phyloP scores from a whole-genome alignment of 2,329 filamentous ascomycete genomes.

The Kalaharituber pfeilii region DNA sequence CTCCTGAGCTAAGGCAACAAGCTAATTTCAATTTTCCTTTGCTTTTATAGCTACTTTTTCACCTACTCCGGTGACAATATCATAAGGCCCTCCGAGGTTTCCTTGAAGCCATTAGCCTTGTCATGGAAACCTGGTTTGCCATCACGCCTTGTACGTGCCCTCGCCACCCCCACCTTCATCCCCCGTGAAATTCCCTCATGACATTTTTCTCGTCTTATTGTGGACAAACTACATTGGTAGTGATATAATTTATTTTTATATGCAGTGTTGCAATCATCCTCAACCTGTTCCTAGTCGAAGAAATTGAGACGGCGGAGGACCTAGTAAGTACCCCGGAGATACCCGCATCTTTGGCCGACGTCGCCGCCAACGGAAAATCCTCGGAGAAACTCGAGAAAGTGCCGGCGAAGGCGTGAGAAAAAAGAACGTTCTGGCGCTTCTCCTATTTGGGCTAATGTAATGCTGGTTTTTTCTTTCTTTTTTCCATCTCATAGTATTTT shows the following conservation, averaged over 20 bases:
- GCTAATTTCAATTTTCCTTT: neutral
- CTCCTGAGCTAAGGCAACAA: slow-evolving; percentile 5
- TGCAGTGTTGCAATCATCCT: slow-evolving; percentile 30
- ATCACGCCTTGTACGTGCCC: slow-evolving; percentile 15
- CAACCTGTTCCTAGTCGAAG: slow-evolving; percentile 29
- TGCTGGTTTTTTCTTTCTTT: no score
- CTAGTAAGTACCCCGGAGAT: neutral
- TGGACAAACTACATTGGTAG: no score
- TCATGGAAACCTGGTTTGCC: slow-evolving; percentile 42
- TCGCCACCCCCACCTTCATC: neutral
- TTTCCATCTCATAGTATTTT: no score
- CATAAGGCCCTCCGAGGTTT: slow-evolving; percentile 54
- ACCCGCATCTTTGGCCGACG: no score
- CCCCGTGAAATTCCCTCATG: no score
- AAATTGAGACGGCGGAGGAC: slow-evolving; percentile 18
- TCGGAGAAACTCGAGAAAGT: no score
- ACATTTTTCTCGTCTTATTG: no score
- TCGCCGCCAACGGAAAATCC: no score
- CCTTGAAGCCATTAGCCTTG: slow-evolving; percentile 52
- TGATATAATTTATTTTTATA: neutral
- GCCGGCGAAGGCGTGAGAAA: no score
- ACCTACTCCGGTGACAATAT: slow-evolving; percentile 51
- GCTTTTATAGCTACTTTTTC: slow-evolving; percentile 44
- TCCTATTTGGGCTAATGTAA: no score
- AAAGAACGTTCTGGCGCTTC: no score